Evolutionary conservation across 2,329 filamentous ascomycete genomes (phyloP).

Genomic region (Sclerotinia nivalis): DNA sequence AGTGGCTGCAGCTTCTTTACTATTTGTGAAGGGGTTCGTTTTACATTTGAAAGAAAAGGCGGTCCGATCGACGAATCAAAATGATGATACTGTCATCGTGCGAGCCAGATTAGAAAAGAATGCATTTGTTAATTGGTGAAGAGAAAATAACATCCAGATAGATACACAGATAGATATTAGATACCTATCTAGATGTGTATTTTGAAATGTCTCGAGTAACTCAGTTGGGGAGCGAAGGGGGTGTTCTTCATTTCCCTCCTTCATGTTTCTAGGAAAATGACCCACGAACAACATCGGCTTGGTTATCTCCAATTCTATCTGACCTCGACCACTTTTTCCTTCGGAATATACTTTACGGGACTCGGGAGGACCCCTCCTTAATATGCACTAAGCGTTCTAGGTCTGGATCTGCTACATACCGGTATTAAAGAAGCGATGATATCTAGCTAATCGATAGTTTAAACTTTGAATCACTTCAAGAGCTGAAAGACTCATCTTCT

Average conservation of each 20-base stretch:
- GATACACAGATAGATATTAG: not conserved
- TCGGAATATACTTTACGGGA: constrained; percentile 4
- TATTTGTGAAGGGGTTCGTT: constrained; percentile 11
- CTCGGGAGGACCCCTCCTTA: not conserved
- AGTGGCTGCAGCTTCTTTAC: constrained; percentile 11
- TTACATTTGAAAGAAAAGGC: constrained; percentile 18
- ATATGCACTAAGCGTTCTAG: not conserved
- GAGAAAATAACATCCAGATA: too few relatives aligned
- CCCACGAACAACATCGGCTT: not conserved
- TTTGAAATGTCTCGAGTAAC: not conserved
- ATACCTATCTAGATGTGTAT: not conserved
- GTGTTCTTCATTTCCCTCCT: not conserved
- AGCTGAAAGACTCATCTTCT: not conserved
- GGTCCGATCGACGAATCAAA: constrained; percentile 15
- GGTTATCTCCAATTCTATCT: constrained; percentile 12
- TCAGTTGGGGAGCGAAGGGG: not conserved
- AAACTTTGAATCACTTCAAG: not conserved
- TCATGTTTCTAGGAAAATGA: not conserved
- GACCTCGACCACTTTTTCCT: not conserved
- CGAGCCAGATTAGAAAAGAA: constrained; percentile 5
- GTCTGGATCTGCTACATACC: not conserved
- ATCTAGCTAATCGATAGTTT: constrained; percentile 12
- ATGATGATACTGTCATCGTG: constrained; percentile 13
- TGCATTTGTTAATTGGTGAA: not conserved
- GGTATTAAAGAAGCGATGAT: not conserved